Conservation (phyloP, 805 yeast genomes). For the Spathaspora girioi region DNA sequence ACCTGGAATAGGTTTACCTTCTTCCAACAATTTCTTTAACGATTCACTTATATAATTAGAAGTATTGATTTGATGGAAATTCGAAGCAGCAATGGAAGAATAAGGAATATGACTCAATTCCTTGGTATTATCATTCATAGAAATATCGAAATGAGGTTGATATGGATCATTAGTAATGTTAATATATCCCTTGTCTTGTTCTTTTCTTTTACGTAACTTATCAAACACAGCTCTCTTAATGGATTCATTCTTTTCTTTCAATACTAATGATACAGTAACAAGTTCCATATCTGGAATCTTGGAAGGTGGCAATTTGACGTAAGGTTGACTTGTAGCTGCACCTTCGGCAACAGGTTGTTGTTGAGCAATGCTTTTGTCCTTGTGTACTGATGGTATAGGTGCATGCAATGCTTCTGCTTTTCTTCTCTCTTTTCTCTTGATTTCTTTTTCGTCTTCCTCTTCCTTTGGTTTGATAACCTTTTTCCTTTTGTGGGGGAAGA, state of each 20-base stretch:
- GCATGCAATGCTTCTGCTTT: constrained; percentile 15
- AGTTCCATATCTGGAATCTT: constrained; percentile 91
- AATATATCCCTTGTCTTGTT: constrained; percentile 70
- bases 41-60: constrained; percentile 48
- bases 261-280: constrained; percentile 72
- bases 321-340: constrained; percentile 55
- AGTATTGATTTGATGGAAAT: constrained; percentile 61
- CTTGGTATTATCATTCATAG: constrained; percentile 40
- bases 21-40: constrained; percentile 40
- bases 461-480: constrained; percentile 34
- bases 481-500: constrained; percentile 74
- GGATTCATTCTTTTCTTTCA: constrained; percentile 71
- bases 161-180: constrained; percentile 85
- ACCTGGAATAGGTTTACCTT: constrained; percentile 45
- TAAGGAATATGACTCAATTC: constrained; percentile 71
- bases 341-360: constrained; percentile 13
- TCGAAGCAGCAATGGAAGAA: constrained; percentile 68
- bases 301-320: constrained; percentile 83
- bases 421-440: constrained; percentile 9
- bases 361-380: constrained; percentile 4
- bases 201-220: constrained; percentile 68
- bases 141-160: constrained; percentile 74
- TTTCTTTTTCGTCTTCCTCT: constrained; percentile 32
- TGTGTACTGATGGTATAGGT: constrained; percentile 11
- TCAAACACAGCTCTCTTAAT: constrained; percentile 83